Evolutionary conservation across 768 basidiomycete genomes (phyloP), one percentile per base, ranked within the genome.

Genomic region (Naganishia antarctica): DNA sequence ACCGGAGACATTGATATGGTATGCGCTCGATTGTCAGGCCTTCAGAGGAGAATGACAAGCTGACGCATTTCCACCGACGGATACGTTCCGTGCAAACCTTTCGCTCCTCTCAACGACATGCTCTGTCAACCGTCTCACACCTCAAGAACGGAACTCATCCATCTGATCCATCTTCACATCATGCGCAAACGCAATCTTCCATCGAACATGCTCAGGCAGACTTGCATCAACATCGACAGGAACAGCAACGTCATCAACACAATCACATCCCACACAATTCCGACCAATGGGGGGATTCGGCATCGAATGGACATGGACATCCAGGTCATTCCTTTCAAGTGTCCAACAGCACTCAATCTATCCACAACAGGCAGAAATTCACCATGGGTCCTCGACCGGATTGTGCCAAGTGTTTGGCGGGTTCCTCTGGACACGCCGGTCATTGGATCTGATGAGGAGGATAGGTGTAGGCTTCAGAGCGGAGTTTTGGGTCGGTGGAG

Each of bases 321-420:
- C 15, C 34, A 4, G 21, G 32, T 3, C n/a, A 37, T 7, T 40
- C 53, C 6, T 23, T 57, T 34, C 53, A 57, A 34, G 53, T 57
- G 4, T 37, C 53, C 32, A 57, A 57, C 53, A 57, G 53, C 53
- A 57, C 53, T 31, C 53, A 57, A 57, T n/a, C 53, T 11, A 57
- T 57, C 1, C 53, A 57, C 53, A 41, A 57, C 34, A 41, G 34
- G 31, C 53, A 57, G 45, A 60, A 60, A 23, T 60, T 45, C 18
- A 60, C 59, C 25, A 44, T 60, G 59, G 59, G 59, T 16, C 59
- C 59, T 44, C 59, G 59, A 32, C 18, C 59, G 16, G 59, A 60
- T 60, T 60, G 59, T 31, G 41, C 41, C 6, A 60, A 60, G 31
- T 60, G 59, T 34, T 34, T 44, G 45, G 41, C 59, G 26, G 59